Evolutionary conservation across 1,139 yeast species (phyloP), one percentile per base, ranked within the genome.

Genomic region (Suhomyces chickasaworum): DNA sequence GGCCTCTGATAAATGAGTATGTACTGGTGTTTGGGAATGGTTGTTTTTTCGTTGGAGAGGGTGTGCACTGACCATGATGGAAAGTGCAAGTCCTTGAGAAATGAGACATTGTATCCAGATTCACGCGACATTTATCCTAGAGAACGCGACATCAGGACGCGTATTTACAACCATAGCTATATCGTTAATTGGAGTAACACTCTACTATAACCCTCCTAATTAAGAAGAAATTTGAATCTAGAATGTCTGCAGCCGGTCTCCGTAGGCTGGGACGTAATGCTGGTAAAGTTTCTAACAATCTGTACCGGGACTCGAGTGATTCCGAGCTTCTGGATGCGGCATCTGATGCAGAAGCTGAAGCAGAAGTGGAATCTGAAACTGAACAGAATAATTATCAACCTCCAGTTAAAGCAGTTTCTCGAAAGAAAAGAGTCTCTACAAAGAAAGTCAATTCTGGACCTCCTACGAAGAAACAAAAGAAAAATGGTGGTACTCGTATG

Each of bases 231-330:
- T 29, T 15, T 29, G 10, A 15, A 29, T 13, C 16, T 29, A 10
- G 25, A 7, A 46, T 42, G 44, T 37, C 42, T 30, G 23, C 42
- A 4, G 18, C 35, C 8, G 36, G 41, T 18, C 42, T 40, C 8
- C 39, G 53, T 15, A 48, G 55, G 46, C 52, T 46, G 53, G 40
- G 45, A 9, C 42, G 49, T n/a, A 38, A 21, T 23, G 22, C 41
- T 10, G 17, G 15, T 21, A 29, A 17, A n/a, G 40, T 12, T 4
- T 12, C 17, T 4, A 39, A 17, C 18, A 20, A 42, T 21, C n/a
- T n/a, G n/a, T 46, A 46, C 35, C 35, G 25, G 9, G 46, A 49
- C 23, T 30, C 34, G n/a, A 33, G 44, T 9, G 51, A 46, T 38
- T 45, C 47, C 7, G 52, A 42, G 25, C 13, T 13, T 9, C 32